phyloP scores from a whole-genome alignment of 2,329 filamentous ascomycete species.

The Clarireedia paspali region DNA sequence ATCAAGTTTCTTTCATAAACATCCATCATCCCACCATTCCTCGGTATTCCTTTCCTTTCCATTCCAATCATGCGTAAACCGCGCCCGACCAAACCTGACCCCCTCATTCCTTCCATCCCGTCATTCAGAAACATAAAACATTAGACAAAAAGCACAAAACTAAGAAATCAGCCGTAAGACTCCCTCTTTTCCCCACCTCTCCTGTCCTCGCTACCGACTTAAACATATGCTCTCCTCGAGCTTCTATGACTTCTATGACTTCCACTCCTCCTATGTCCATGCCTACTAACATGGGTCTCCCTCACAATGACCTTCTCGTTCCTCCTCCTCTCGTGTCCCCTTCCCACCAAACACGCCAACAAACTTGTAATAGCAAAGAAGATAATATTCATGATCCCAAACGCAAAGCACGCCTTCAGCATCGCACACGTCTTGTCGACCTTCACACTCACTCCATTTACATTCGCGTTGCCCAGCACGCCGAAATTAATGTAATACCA shows the following conservation, averaged over 20 bases:
- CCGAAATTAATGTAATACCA: conserved; percentile 53
- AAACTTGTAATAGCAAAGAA: conserved; percentile 74
- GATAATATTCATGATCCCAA: conserved; percentile 80
- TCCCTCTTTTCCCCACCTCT: too few species aligned
- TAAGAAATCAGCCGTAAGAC: too few species aligned
- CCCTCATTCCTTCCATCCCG: too few species aligned
- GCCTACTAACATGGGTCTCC: conserved; percentile 24
- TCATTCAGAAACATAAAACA: too few species aligned
- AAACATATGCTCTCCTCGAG: conserved; percentile 29
- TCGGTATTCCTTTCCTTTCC: too few species aligned
- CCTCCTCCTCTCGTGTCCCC: conserved; percentile 2
- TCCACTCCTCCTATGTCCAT: conserved; percentile 25
- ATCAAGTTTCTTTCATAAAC: too few species aligned
- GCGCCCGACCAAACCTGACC: too few species aligned
- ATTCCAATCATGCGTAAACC: too few species aligned
- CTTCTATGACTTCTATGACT: conserved; percentile 26
- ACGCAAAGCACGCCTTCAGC: conserved; percentile 84
- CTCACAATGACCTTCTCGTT: conserved; percentile 21
- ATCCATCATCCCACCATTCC: too few species aligned
- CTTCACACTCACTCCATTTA: conserved; percentile 44
- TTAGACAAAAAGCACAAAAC: too few species aligned
- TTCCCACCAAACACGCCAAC: conserved; percentile 45
- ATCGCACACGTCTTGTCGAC: conserved; percentile 77
- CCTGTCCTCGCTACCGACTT: not conserved
- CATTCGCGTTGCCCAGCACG: conserved; percentile 47